Evolutionary conservation across 1,284 basidiomycete genomes (phyloP).

Genomic region (Athelia psychrophila): DNA sequence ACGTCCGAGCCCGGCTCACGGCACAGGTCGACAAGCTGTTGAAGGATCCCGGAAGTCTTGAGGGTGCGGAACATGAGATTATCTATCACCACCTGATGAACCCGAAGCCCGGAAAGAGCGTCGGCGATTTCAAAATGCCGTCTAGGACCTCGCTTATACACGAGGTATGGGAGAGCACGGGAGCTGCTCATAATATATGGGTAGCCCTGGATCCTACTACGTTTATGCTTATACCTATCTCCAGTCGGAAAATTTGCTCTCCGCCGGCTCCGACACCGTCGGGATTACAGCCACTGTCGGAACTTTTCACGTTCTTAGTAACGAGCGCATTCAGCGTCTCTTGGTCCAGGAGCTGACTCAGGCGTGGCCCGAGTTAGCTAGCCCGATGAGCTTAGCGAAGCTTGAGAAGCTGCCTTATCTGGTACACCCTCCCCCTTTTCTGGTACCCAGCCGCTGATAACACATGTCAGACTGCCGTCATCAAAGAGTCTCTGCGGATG

Average conservation of each 20-base stretch:
- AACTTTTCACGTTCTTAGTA: slow-evolving; percentile 25
- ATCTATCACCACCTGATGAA: slow-evolving; percentile 33
- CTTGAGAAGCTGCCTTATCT: slow-evolving; percentile 34
- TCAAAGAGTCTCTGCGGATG: slow-evolving; percentile 30
- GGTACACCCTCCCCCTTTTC: slow-evolving; percentile 14
- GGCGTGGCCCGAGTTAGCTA: slow-evolving; percentile 25
- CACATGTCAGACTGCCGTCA: slow-evolving; percentile 24
- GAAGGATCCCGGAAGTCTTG: slow-evolving; percentile 20
- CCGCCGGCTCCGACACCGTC: slow-evolving; percentile 35
- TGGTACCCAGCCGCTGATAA: not conserved
- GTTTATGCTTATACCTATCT: not conserved
- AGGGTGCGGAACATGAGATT: slow-evolving; percentile 17
- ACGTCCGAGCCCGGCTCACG: slow-evolving; percentile 1
- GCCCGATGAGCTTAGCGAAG: slow-evolving; percentile 14
- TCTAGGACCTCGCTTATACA: slow-evolving; percentile 29
- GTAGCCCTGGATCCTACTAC: too few relatives aligned
- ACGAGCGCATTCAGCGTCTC: slow-evolving; percentile 13
- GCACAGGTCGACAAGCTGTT: slow-evolving; percentile 20
- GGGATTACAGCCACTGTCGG: slow-evolving; percentile 31
- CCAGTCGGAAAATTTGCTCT: slow-evolving; percentile 17
- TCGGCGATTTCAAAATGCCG: slow-evolving; percentile 21
- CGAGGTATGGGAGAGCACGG: slow-evolving; percentile 31
- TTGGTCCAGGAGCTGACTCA: slow-evolving; percentile 23
- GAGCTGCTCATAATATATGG: too few relatives aligned
- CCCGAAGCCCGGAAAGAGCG: slow-evolving; percentile 21